Base-by-base conservation (phyloP, 1,139 yeast species). In the Suhomyces panamericanus region DNA sequence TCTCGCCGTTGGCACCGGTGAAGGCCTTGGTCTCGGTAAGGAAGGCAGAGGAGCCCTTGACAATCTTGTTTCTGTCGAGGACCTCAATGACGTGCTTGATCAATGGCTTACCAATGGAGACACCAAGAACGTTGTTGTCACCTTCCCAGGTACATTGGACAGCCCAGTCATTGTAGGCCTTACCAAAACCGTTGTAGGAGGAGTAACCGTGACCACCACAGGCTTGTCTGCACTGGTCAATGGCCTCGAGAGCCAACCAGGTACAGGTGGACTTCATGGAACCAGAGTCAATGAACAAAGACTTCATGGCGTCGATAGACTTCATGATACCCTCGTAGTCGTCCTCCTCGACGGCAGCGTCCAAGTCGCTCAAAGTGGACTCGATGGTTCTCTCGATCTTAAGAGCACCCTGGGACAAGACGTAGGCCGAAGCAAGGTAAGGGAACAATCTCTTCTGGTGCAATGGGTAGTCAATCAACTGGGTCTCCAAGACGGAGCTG, bases 141-240 rank as follows among this genome's bases (percentile, higher is more conserved):
- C 79, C 79, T 64, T 74, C 79, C 79, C 79, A 74, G 46, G 79
- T 74, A 64, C 78, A 73, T 60, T 73, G 78, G 36, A 74, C 79
- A 39, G 70, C 78, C 73, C 77, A 74, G 59, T 74, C 79, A 51
- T 69, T 69, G 62, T 63, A 73, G 32, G 77, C 75, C 58, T 64
- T 73, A 50, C 78, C 79, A 50, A 74, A 74, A 39, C 78, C 78
- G 50, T 66, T 61, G 63, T 74, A 74, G 32, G 75, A 54, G 20
- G 78, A 73, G 63, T 74, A 74, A 49, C 79, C 79, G 57, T 73
- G 79, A 49, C 79, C 79, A 64, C 79, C 79, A 64, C 79, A 74
- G 17, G 78, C 64, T 61, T 74, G 79, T 68, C 79, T 70, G 57
- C 73, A 64, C 57, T 74, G 67, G 56, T 73, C 77, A 53, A 74